Evolutionary conservation across 805 yeast genomes (phyloP), one percentile per base, ranked within the genome.

Genomic region (Candida sphagnicola): DNA sequence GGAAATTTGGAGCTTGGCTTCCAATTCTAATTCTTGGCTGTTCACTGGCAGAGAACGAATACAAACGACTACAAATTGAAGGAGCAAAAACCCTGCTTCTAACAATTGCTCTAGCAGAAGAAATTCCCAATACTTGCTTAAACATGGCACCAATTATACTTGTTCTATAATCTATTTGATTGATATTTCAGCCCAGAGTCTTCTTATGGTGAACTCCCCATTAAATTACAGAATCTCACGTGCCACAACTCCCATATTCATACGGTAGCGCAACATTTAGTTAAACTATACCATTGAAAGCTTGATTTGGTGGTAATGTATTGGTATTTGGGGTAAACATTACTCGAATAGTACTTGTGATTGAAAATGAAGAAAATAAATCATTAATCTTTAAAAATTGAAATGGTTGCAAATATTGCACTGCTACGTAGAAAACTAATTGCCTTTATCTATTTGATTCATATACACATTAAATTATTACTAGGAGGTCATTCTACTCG

Each of bases 1-100:
- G 60, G 65, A 82, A 82, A 59, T 82, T 77, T 50, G 89, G 89
- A 17, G 86, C 89, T 30, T 64, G 71, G 12, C 85, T 75, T 12
- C 87, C 87, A 48, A 68, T 65, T 59, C 74, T 61, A 43, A 68
- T 57, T 52, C 74, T 58, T 35, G 74, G 74, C 49, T 68, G 74
- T 32, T 56, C 61, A 38, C 56, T 61, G 24, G 62, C 53, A 34
- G 56, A 58, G 50, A 67, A 67, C 5, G 67, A 54, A 34, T 48
- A 36, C 36, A 51, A 48, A 44, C 65, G 51, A 14, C 38, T 13
- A 13, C 38, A 38, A 25, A 42, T 18, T 21, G 38, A 18, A 34
- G 44, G 43, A 21, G 46, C 38, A 18, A 33, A 25, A 13, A 29
- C 34, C 15, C 18, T 11, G 24, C 39, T 25, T 19, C 19, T 25